Percentiles rank a stretch among this genome's conserved stretches.
phyloP scores from a whole-genome alignment of 805 yeast genomes.

The Candida gorgasii region DNA sequence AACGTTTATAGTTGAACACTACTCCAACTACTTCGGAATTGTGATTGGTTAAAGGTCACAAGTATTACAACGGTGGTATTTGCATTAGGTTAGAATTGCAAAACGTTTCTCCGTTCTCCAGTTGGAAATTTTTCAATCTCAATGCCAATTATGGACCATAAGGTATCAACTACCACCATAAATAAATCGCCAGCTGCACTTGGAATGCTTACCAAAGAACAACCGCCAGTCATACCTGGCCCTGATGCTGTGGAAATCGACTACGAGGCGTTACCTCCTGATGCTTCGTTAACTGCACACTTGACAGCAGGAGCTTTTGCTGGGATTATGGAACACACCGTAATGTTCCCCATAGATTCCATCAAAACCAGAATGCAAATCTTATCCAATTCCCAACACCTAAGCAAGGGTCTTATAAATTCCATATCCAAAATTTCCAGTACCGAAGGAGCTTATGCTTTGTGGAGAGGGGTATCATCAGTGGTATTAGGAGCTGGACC shows the following conservation, averaged over 20 bases:
- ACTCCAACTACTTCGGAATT: no score
- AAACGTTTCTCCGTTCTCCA: neutral
- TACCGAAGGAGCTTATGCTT: slow-evolving; percentile 81
- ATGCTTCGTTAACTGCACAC: slow-evolving; percentile 80
- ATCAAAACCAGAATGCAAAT: slow-evolving; percentile 94
- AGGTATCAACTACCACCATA: neutral
- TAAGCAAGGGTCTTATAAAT: slow-evolving; percentile 50
- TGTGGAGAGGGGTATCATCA: slow-evolving; percentile 93
- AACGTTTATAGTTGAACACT: no score
- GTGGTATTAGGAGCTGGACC: slow-evolving; percentile 98
- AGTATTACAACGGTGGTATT: no score
- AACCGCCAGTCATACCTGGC: slow-evolving; percentile 15
- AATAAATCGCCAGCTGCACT: neutral
- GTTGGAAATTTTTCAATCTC: slow-evolving; percentile 3
- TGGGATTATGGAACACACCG: slow-evolving; percentile 98
- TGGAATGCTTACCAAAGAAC: neutral
- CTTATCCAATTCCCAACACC: slow-evolving; percentile 19
- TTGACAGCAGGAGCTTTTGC: slow-evolving; percentile 95
- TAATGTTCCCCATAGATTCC: slow-evolving; percentile 97
- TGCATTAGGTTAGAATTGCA: neutral
- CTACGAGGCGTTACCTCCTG: slow-evolving; percentile 88
- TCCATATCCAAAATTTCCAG: slow-evolving; percentile 78
- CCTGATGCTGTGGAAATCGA: slow-evolving; percentile 61
- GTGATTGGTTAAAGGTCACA: neutral
- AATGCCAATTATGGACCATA: slow-evolving; percentile 7